phyloP scores from a whole-genome alignment of 176 grass and related monocot species.

The Eleusine indica region DNA sequence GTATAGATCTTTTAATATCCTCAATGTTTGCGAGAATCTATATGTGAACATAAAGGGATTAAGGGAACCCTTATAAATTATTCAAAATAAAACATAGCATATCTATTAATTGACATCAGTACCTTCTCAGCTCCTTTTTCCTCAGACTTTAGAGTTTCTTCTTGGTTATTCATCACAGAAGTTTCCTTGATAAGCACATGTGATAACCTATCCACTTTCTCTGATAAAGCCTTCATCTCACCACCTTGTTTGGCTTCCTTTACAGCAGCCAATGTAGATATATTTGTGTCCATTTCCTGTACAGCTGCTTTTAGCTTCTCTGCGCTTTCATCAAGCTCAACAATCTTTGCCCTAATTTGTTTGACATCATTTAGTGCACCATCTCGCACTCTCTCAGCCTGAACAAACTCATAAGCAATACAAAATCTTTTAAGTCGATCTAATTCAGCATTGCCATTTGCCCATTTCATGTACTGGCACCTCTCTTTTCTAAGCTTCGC shows the following conservation, averaged over 20 bases:
- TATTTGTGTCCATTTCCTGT: constrained; percentile 76
- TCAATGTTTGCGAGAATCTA: constrained; percentile 79
- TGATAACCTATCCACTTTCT: constrained; percentile 72
- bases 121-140: constrained; percentile 73
- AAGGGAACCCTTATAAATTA: constrained; percentile 23
- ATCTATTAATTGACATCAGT: constrained; percentile 23
- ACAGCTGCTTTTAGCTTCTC: constrained; percentile 69
- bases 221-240: constrained; percentile 75
- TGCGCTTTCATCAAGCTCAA: constrained; percentile 68
- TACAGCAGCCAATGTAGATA: constrained; percentile 67
- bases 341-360: constrained; percentile 58
- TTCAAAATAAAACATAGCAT: constrained; percentile 18
- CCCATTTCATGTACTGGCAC: constrained; percentile 94
- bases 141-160: constrained; percentile 77
- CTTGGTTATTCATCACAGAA: constrained; percentile 83
- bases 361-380: constrained; percentile 65
- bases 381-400: constrained; percentile 70
- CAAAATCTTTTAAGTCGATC: constrained; percentile 89
- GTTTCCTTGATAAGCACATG: constrained; percentile 88
- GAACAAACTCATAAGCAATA: constrained; percentile 87
- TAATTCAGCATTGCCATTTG: constrained; percentile 82
- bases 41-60: neutral
- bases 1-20: constrained; percentile 78
- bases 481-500: constrained; percentile 94
- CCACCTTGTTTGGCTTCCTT: constrained; percentile 78